A percentile compares a stretch with the other conserved stretches of the same genome.
These are phyloP conservation scores for Auriculariales sp. DNA, from an alignment of 768 basidiomycete species.

Conservation along the genomic window DNA sequence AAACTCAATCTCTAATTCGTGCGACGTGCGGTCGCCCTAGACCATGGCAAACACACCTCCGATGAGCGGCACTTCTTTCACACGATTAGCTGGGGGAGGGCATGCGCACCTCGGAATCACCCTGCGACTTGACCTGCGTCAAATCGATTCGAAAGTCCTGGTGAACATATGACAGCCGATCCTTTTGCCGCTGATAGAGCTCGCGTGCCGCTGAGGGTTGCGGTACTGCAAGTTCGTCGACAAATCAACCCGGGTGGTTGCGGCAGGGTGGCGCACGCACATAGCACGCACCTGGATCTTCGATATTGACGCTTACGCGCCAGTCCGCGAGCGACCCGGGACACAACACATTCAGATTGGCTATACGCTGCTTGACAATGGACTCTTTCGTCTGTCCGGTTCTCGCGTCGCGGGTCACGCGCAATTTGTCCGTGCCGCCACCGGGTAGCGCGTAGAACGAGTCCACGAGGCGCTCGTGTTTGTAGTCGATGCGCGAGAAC, in stretches of 20 bases:
- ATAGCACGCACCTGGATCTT: slow-evolving; percentile 67
- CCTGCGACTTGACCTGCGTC: slow-evolving; percentile 56
- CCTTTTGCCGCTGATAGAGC: slow-evolving; percentile 53
- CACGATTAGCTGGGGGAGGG: too few relatives aligned
- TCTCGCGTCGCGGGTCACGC: slow-evolving; percentile 75
- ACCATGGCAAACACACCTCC: too few relatives aligned
- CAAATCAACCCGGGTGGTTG: too few relatives aligned
- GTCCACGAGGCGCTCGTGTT: slow-evolving; percentile 67
- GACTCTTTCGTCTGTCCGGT: slow-evolving; percentile 46
- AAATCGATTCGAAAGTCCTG: slow-evolving; percentile 89
- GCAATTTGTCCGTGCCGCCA: slow-evolving; percentile 43
- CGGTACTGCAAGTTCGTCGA: slow-evolving; percentile 25
- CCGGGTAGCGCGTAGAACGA: slow-evolving; percentile 47
- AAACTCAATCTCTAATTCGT: slow-evolving; percentile 84
- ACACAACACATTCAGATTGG: slow-evolving; percentile 74
- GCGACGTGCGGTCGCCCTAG: too few relatives aligned
- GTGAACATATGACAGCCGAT: slow-evolving; percentile 85
- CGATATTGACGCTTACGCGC: slow-evolving; percentile 85
- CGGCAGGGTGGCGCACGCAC: not conserved
- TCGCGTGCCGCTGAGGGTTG: slow-evolving; percentile 42
- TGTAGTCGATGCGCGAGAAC: slow-evolving; percentile 48
- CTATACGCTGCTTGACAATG: slow-evolving; percentile 70
- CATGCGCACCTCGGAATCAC: not conserved
- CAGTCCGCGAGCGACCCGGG: slow-evolving; percentile 80
- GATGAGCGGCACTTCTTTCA: too few relatives aligned